Evolutionary conservation across 2,329 filamentous ascomycete species (phyloP).

Genomic region (Ambrosiella cleistominuta): DNA sequence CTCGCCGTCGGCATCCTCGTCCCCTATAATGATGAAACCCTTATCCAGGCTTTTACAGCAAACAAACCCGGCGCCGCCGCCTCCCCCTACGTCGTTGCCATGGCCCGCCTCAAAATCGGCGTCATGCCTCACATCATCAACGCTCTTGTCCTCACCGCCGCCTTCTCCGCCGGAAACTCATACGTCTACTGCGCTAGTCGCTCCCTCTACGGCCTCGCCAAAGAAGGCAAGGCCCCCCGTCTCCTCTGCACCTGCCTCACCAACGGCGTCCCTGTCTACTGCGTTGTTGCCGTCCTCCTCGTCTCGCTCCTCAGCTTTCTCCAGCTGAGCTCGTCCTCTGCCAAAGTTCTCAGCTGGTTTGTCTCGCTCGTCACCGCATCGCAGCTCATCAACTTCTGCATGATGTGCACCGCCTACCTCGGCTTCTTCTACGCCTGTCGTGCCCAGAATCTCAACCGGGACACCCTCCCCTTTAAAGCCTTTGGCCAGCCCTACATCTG

Average conservation of each 20-base stretch:
- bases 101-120: constrained; percentile 45
- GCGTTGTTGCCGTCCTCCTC: constrained; percentile 45
- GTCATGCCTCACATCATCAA: constrained; percentile 56
- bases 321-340: constrained; percentile 46
- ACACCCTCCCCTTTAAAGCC: constrained; percentile 52
- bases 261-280: constrained; percentile 56
- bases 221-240: constrained; percentile 48
- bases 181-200: constrained; percentile 48
- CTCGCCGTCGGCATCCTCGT: constrained; percentile 56
- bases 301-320: constrained; percentile 58
- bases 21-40: constrained; percentile 45
- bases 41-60: constrained; percentile 41
- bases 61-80: constrained; percentile 49
- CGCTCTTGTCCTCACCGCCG: constrained; percentile 48
- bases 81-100: constrained; percentile 48
- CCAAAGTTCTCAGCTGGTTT: constrained; percentile 57
- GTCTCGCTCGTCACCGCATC: constrained; percentile 53
- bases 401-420: constrained; percentile 54
- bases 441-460: constrained; percentile 50
- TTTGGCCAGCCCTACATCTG: constrained; percentile 55
- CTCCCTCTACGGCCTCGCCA: constrained; percentile 48
- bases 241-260: constrained; percentile 43
- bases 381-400: constrained; percentile 55
- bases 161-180: constrained; percentile 40
- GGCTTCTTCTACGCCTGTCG: constrained; percentile 52